Percentiles rank a stretch among this genome's conserved stretches.
Conservation (phyloP, 257 asterid species). For the Solanum peruvianum region DNA sequence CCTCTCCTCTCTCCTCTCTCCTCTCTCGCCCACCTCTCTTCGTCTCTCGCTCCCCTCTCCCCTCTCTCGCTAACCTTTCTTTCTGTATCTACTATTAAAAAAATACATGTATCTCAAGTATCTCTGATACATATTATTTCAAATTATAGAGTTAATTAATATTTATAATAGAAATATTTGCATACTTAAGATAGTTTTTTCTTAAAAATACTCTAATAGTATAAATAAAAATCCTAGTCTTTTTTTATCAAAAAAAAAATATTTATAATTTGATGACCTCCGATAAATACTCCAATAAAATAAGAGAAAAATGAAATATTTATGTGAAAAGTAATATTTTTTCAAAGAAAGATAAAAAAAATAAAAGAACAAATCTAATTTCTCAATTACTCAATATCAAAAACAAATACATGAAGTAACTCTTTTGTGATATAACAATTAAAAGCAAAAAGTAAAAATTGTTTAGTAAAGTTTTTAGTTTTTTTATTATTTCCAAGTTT, state of each 20-base stretch:
- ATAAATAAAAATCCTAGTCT: background rate
- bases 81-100: no score
- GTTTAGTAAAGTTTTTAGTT: background rate
- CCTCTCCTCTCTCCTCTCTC: background rate
- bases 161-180: no score
- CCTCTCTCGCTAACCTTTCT: background rate
- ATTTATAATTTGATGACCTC: background rate
- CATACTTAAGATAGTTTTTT: background rate
- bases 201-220: background rate
- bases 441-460: background rate
- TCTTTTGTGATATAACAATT: background rate
- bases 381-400: background rate
- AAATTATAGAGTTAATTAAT: background rate
- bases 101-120: background rate
- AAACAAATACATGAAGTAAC: background rate
- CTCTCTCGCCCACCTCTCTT: background rate
- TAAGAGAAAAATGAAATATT: background rate
- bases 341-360: background rate
- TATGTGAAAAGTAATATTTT: background rate
- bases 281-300: background rate
- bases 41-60: background rate
- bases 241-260: no score
- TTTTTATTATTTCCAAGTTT: background rate
- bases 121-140: background rate
- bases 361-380: no score